These are phyloP conservation scores for Nicotiana noctiflora DNA, from an alignment of 257 asterid species.

Conservation along the genomic window DNA sequence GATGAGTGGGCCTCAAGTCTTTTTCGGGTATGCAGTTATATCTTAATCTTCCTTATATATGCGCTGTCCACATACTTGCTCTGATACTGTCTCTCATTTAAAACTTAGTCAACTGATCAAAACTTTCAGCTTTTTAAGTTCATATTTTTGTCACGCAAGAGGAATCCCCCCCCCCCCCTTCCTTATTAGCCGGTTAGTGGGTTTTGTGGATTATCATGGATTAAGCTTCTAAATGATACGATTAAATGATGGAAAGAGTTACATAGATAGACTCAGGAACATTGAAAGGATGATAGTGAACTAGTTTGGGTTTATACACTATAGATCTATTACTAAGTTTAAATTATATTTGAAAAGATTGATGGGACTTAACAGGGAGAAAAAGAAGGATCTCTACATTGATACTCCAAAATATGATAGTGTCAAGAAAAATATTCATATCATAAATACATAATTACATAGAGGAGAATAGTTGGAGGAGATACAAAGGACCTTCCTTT, in stretches of 20 bases:
- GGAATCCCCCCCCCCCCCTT: not conserved
- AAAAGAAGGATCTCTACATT: not conserved
- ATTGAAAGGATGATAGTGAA: not conserved
- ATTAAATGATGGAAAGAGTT: not conserved
- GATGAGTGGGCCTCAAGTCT: slow-evolving; percentile 99
- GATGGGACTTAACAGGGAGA: not conserved
- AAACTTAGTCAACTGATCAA: not conserved
- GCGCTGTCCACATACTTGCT: not conserved
- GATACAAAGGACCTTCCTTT: not conserved
- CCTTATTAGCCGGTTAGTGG: not conserved
- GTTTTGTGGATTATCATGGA: not conserved
- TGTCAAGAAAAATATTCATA: not conserved
- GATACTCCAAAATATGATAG: not conserved
- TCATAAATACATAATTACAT: not conserved
- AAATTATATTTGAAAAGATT: not conserved
- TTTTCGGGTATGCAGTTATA: slow-evolving; percentile 71
- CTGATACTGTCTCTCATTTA: not conserved
- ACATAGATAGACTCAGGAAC: not conserved
- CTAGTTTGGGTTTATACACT: not conserved
- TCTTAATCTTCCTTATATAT: slow-evolving; percentile 11
- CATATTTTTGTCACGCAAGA: not conserved
- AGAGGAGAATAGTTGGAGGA: not conserved
- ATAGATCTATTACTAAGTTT: not conserved
- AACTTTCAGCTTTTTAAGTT: not conserved
- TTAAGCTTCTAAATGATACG: not conserved